Evolutionary conservation across 495 filamentous ascomycete species (phyloP), one percentile per base, ranked within the genome.

Genomic region (Massariosphaeria phaeospora): DNA sequence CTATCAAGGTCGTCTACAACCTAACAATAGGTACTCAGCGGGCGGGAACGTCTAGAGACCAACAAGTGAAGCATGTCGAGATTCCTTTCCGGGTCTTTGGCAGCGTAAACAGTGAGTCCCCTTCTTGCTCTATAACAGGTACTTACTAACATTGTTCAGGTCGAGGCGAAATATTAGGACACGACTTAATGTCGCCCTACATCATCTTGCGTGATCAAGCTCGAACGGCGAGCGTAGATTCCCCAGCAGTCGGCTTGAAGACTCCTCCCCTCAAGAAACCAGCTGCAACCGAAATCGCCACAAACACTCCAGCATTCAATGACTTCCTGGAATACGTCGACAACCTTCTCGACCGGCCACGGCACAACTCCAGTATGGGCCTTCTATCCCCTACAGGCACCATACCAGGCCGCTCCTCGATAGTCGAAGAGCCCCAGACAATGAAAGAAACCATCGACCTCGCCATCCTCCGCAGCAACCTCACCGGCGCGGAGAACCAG

Each of bases 21-120:
- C 70, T 98, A 12, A 81, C 95, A 23, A 89, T 98, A 60, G 93
- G 91, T 27, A 96, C 89, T 3, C 93, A 97, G 66, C 72, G 91
- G 42, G 83, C 91, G 3, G 88, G 88, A 17, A 83, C 81, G 13
- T 73, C 77, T 10, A 82, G 79, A 52, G 86, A 91, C 55, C 82
- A 88, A 59, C 88, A 91, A 63, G 84, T 96, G 46, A 88, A 85
- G 63, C 86, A 88, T n/a, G 86, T 96, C 24, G 90, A 95, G 51
- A 76, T 96, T 24, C 93, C 94, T 2, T 97, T 98, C 66, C 84
- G 91, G n/a, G 87, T 98, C 2, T 82, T 96, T 25, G 89, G 89
- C 29, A 85, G 89, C 53, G 88, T 95, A 29, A 93, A 91, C 72
- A 81, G 70, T 79, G 65, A 48, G 70, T 68, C 29, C 57, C n/a